Percentiles rank a stretch among this genome's conserved stretches.
Conservation (phyloP, 2,329 filamentous ascomycete species). For the Microcyclosporella mali region DNA sequence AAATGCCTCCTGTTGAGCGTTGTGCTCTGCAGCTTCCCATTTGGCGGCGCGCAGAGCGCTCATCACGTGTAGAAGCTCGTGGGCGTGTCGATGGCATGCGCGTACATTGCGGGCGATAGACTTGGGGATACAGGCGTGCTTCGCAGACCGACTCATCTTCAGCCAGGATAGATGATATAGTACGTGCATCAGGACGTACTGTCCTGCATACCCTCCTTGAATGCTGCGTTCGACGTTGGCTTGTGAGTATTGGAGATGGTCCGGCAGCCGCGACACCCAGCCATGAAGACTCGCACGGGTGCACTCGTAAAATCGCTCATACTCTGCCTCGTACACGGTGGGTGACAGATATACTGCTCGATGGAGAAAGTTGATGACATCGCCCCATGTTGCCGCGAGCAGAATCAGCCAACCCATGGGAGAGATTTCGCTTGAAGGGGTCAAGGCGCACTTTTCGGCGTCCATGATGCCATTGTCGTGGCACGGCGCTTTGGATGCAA, state of each 20-base stretch:
- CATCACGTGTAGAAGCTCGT: slow-evolving; percentile 43
- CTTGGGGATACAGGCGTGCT: slow-evolving; percentile 39
- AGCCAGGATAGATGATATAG: slow-evolving; percentile 60
- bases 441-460: slow-evolving; percentile 27
- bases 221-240: slow-evolving; percentile 54
- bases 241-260: slow-evolving; percentile 48
- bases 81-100: slow-evolving; percentile 48
- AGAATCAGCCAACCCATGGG: slow-evolving; percentile 57
- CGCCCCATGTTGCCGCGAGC: slow-evolving; percentile 60
- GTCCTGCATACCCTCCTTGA: slow-evolving; percentile 49
- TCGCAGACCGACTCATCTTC: slow-evolving; percentile 58
- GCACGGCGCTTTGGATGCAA: slow-evolving; percentile 52
- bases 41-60: slow-evolving; percentile 15
- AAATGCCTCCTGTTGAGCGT: slow-evolving; percentile 42
- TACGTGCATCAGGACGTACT: slow-evolving; percentile 59
- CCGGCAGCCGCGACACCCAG: slow-evolving; percentile 56
- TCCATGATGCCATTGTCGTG: slow-evolving; percentile 52
- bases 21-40: slow-evolving; percentile 17
- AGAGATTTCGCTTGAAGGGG: slow-evolving; percentile 38
- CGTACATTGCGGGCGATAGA: slow-evolving; percentile 43
- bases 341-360: slow-evolving; percentile 44
- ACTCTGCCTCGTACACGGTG: slow-evolving; percentile 39
- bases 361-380: slow-evolving; percentile 56
- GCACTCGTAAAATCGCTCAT: slow-evolving; percentile 49
- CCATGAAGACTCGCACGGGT: slow-evolving; percentile 48